A percentile compares a stretch with the other conserved stretches of the same genome.
These are phyloP conservation scores for Apostasia ramifera DNA, from an alignment of 106 monocot genomes.

Conservation along the genomic window DNA sequence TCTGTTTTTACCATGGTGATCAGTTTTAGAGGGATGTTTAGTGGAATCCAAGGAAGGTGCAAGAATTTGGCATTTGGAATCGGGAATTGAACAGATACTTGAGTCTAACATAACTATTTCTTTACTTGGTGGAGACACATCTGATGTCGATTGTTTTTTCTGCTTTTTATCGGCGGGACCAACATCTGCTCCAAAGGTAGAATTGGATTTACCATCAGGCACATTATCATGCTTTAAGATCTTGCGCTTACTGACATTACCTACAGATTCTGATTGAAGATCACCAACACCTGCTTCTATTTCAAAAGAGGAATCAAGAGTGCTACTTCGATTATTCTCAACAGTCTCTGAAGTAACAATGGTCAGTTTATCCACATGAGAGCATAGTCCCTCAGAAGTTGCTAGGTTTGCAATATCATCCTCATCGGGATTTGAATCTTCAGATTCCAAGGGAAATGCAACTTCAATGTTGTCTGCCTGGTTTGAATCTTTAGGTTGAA, in stretches of 20 bases:
- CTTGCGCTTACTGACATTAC: constrained; percentile 48
- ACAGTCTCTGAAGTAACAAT: constrained; percentile 18
- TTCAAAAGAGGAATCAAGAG: constrained; percentile 11
- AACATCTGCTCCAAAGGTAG: constrained; percentile 5
- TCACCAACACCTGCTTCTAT: constrained; percentile 6
- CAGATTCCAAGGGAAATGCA: constrained; percentile 29
- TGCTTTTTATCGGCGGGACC: constrained; percentile 41
- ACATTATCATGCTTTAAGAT: constrained; percentile 26
- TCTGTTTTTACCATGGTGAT: constrained; percentile 10
- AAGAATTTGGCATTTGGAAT: constrained; percentile 12
- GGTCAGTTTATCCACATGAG: constrained; percentile 13
- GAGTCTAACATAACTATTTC: constrained; percentile 1
- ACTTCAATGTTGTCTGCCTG: constrained; percentile 7
- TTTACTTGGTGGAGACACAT: constrained; percentile 20
- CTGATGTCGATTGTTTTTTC: constrained; percentile 21
- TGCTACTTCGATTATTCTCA: constrained; percentile 8
- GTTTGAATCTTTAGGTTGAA: constrained; percentile 9
- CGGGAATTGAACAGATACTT: constrained; percentile 1
- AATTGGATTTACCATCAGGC: constrained; percentile 1
- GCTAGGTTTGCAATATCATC: constrained; percentile 9
- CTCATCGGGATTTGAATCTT: constrained; percentile 36
- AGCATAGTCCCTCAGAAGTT: constrained; percentile 13
- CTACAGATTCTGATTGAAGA: constrained; percentile 10
- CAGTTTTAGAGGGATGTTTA: constrained; percentile 10
- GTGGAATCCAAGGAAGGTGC: constrained; percentile 10